A percentile compares a stretch with the other conserved stretches of the same genome.
Conservation (phyloP, 2,329 filamentous ascomycete genomes). For the Ophiognomonia clavigignenti-juglandacearum region DNA sequence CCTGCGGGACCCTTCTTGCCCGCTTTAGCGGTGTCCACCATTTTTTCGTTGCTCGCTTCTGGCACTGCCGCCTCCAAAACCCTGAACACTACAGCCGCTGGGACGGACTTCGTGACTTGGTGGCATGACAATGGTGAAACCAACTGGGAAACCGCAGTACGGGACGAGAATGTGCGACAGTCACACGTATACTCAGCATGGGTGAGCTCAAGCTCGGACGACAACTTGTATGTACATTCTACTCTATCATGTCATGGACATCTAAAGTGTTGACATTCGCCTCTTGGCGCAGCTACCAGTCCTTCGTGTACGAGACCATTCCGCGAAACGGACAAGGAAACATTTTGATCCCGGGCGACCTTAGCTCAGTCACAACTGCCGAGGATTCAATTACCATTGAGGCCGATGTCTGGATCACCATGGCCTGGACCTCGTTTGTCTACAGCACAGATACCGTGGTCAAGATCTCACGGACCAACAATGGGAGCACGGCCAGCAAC, state of each 20-base stretch:
- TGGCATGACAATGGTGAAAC: constrained; percentile 17
- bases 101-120: constrained; percentile 13
- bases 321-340: constrained; percentile 31
- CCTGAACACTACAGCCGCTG: neutral
- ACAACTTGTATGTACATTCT: constrained; percentile 14
- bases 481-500: constrained; percentile 18
- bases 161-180: constrained; percentile 15
- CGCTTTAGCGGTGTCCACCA: too few species aligned
- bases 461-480: constrained; percentile 19
- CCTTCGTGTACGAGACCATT: constrained; percentile 32
- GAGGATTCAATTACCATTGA: constrained; percentile 29
- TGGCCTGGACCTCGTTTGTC: constrained; percentile 32
- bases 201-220: constrained; percentile 3
- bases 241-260: too few species aligned
- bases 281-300: constrained; percentile 11
- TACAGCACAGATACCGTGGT: constrained; percentile 21
- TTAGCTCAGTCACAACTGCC: constrained; percentile 16
- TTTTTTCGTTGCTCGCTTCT: too few species aligned
- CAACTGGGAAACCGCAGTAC: constrained; percentile 14
- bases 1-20: too few species aligned
- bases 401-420: constrained; percentile 24
- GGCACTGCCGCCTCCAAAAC: neutral
- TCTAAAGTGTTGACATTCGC: neutral
- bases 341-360: constrained; percentile 21
- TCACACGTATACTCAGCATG: constrained; percentile 17